Evolutionary conservation across 208 protist species (phyloP).

Genomic region (Acanthamoeba sp.): DNA sequence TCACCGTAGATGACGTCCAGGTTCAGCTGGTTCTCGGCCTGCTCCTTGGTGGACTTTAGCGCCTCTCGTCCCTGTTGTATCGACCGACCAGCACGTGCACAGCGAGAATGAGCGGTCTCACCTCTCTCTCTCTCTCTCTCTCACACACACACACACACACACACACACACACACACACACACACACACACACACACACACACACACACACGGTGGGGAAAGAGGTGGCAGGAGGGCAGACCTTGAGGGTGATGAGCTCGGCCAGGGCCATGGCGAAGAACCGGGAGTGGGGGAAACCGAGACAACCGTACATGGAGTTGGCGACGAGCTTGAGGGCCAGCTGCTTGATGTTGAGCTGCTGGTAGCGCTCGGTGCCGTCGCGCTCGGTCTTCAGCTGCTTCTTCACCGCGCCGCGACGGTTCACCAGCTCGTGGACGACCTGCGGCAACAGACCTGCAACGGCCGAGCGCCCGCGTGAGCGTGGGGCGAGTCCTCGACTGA

Average conservation of each 20-base stretch:
- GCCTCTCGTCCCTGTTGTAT: conserved; percentile 91
- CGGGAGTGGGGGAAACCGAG: conserved; percentile 98
- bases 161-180: no score
- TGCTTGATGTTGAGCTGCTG: conserved; percentile 96
- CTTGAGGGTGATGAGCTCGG: conserved; percentile 97
- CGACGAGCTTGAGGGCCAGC: conserved; percentile 98
- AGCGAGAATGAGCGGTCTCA: no score
- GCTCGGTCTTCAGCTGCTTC: conserved; percentile 94
- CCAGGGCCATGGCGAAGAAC: conserved; percentile 99
- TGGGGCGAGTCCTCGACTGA: no score
- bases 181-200: neutral
- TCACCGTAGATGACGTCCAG: conserved; percentile 96
- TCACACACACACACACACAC: no score
- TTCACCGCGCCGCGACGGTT: conserved; percentile 91
- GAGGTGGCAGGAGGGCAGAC: conserved; percentile 84
- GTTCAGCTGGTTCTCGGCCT: conserved; percentile 93
- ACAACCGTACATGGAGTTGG: conserved; percentile 99
- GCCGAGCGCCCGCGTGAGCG: no score
- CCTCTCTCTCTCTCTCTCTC: no score
- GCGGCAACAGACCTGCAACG: conserved; percentile 91
- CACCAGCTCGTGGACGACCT: conserved; percentile 96
- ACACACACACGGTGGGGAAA: neutral
- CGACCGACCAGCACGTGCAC: no score
- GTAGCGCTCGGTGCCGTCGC: conserved; percentile 89
- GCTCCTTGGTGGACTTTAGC: conserved; percentile 95